These are phyloP conservation scores for Aspergillus neoniger DNA, from an alignment of 2,329 filamentous ascomycete species.

Conservation along the genomic window DNA sequence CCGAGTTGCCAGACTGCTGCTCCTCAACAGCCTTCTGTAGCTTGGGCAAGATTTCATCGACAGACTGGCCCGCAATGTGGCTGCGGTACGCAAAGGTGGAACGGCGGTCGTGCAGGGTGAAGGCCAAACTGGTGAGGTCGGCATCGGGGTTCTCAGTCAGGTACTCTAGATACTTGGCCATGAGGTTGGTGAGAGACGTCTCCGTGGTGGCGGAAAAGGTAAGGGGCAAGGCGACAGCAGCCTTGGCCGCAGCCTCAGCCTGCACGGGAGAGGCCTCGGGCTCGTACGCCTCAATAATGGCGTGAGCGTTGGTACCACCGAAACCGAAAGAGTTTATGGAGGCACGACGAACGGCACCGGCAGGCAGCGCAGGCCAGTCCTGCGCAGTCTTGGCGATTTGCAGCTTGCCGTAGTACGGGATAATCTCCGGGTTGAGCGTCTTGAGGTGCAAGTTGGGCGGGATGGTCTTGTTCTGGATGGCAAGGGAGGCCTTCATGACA, in stretches of 20 bases:
- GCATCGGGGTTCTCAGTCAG: background rate
- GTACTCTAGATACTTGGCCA: slow-evolving; percentile 7
- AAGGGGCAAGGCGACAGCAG: slow-evolving; percentile 15
- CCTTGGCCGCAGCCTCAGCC: background rate
- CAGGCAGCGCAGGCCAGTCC: slow-evolving; percentile 22
- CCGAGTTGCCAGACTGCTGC: background rate
- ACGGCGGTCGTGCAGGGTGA: background rate
- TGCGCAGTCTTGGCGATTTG: slow-evolving; percentile 19
- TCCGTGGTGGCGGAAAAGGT: slow-evolving; percentile 26
- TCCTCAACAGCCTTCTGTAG: background rate
- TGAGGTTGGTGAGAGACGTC: slow-evolving; percentile 14
- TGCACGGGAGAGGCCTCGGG: background rate
- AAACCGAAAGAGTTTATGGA: slow-evolving; percentile 47
- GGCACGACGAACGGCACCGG: slow-evolving; percentile 31
- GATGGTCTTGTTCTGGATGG: slow-evolving; percentile 25
- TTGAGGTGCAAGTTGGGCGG: slow-evolving; percentile 31
- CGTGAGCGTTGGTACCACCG: slow-evolving; percentile 37
- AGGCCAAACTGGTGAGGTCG: background rate
- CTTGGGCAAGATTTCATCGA: background rate
- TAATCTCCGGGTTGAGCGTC: slow-evolving; percentile 20
- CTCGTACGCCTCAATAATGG: slow-evolving; percentile 36
- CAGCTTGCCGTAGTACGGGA: slow-evolving; percentile 21
- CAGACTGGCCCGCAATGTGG: background rate
- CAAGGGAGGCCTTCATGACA: slow-evolving; percentile 25
- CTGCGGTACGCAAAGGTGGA: background rate